Base-by-base conservation (phyloP, 768 basidiomycete genomes). In the Boletales sp. region DNA sequence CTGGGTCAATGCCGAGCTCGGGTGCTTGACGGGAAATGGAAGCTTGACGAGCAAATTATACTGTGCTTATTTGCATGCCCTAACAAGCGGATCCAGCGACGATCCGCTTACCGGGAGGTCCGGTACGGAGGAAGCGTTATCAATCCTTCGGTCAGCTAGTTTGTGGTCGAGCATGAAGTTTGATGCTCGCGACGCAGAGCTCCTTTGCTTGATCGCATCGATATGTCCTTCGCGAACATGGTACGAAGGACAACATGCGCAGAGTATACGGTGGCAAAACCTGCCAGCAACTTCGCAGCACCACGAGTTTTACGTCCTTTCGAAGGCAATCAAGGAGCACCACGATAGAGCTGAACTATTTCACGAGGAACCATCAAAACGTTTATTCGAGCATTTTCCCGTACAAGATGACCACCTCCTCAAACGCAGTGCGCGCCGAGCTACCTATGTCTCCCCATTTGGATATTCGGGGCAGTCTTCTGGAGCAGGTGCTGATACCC, bases 51-150 rank as follows among this genome's bases (percentile, higher is more conserved):
- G 61, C 49, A 57, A 58, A 35, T 56, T 76, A 11, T 76, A 66
- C 52, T 66, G 64, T 39, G 65, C 71, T 1, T 74, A 76, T 47
- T 62, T 80, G 10, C 78, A 80, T 42, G 72, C 74, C 12, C 49
- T 75, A 7, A 78, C 71, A 0, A 71, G 71, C 18, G 41, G 54
- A 34, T 66, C 67, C 37, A 59, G 74, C 14, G 62, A 64, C 8
- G 78, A 80, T 55, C 75, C 75, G 2, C 63, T 80, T 38, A 74
- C 72, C 0, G 55, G 50, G 17, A 56, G 37, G 21, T 46, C 30
- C 34, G 48, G 50, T 9, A 39, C 34, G 1, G 42, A 49, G 19
- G 49, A 44, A 33, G 75, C 76, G 2, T 55, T 77, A 15, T 53
- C 62, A 33, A 62, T 71, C 33, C 58, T 79, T 37, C 51, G 48